Evolutionary conservation across 1,139 yeast species (phyloP).

Genomic region (Arxiozyma bovina): DNA sequence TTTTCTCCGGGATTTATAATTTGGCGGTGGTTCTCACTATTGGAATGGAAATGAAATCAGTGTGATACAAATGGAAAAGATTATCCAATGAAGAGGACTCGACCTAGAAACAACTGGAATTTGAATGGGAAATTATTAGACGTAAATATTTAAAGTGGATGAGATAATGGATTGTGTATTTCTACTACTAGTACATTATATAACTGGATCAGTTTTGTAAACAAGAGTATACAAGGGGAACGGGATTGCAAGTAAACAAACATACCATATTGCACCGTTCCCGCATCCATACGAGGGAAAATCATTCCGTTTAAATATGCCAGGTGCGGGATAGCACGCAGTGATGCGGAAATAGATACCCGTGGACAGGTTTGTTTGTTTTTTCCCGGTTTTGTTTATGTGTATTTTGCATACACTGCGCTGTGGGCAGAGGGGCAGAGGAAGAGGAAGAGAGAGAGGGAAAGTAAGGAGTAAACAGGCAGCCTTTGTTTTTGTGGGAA

Average conservation of each 20-base stretch:
- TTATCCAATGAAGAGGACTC: too few species aligned
- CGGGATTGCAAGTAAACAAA: not conserved
- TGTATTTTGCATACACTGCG: too few species aligned
- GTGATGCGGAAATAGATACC: not conserved
- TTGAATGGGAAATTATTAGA: too few species aligned
- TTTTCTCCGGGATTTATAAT: not conserved
- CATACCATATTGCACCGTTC: not conserved
- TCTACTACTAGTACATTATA: too few species aligned
- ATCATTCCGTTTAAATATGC: not conserved
- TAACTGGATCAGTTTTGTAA: too few species aligned
- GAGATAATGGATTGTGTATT: not conserved
- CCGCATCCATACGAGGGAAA: not conserved
- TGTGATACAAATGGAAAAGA: not conserved
- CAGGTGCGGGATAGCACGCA: not conserved
- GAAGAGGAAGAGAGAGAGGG: too few species aligned
- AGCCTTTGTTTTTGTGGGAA: too few species aligned
- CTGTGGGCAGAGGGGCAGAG: too few species aligned
- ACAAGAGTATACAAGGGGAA: not conserved
- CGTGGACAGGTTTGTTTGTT: not conserved
- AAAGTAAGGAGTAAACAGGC: too few species aligned
- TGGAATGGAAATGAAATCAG: not conserved
- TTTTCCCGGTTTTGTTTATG: too few species aligned
- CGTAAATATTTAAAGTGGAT: not conserved
- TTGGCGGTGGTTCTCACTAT: not conserved
- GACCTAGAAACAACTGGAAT: too few species aligned